Evolutionary conservation across 2,329 filamentous ascomycete species (phyloP), one percentile per base, ranked within the genome.

Genomic region (Cercospora canescens): DNA sequence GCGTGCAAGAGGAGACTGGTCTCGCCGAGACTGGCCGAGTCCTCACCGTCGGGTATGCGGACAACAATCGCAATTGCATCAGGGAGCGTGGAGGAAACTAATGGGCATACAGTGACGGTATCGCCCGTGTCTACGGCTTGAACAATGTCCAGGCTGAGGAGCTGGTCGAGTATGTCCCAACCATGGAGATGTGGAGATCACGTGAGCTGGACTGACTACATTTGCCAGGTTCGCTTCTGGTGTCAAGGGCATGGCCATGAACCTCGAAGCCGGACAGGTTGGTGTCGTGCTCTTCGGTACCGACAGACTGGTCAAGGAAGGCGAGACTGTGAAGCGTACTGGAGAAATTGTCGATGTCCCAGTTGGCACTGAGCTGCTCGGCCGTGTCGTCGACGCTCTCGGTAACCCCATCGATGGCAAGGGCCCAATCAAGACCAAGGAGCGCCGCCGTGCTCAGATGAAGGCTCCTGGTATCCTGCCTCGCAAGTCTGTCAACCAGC

Each of bases 181-280:
- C 35, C 52, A 14, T 41, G 32, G 26, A 28, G 39, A 30, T 37
- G 12, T 50, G 69, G 21, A 55, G 65, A 57, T 62, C 60, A 62
- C 60, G 60, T 62, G 60, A 62, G 34, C 24, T 18, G 37, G 48
- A 62, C 69, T 72, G 66, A 66, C 66, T 50, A 56, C 37, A 45
- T 35, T n/a, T 35, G 41, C 65, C 74, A 97, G 94, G 88, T 99
- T 99, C 87, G 93, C 95, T 79, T 99, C 95, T 74, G 95, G 95
- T 84, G 95, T 98, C 85, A 98, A 98, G 91, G 95, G 95, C 84
- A 99, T 99, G 95, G 98, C 94, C 92, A 98, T 99, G 94, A 99
- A 99, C 92, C 90, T 99, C 85, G 95, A 99, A 87, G 95, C 95
- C 84, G 95, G 95, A 83, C 95, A 98, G 86, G 95, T 99, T 86